Evolutionary conservation across 495 filamentous ascomycete species (phyloP).

Genomic region (Hypoxylon cercidicola): DNA sequence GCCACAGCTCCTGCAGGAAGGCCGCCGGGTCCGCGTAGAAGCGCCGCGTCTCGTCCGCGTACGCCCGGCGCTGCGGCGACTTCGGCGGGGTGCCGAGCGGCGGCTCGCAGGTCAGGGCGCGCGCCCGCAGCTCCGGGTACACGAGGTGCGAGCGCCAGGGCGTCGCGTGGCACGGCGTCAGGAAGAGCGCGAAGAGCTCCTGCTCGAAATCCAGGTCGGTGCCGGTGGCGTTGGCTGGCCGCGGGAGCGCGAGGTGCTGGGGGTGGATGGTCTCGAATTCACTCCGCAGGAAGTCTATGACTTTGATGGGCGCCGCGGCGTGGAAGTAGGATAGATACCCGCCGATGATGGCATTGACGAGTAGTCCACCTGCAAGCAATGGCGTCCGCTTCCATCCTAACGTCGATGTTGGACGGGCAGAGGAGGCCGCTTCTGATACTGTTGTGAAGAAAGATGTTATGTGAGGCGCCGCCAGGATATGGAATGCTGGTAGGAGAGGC

Average conservation of each 20-base stretch:
- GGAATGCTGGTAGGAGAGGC: conserved; percentile 86
- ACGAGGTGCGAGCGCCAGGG: conserved; percentile 94
- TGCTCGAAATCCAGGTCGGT: conserved; percentile 45
- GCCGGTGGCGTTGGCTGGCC: conserved; percentile 27
- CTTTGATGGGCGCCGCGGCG: conserved; percentile 77
- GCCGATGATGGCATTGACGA: conserved; percentile 75
- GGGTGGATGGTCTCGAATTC: conserved; percentile 69
- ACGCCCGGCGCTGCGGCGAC: conserved; percentile 64
- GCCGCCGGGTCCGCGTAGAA: conserved; percentile 76
- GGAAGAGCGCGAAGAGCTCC: conserved; percentile 78
- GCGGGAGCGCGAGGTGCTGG: conserved; percentile 45
- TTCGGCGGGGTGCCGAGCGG: conserved; percentile 70
- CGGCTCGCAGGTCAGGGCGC: conserved; percentile 92
- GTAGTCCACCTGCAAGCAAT: conserved; percentile 57
- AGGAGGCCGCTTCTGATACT: conserved; percentile 29
- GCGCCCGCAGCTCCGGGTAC: conserved; percentile 76
- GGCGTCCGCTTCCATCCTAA: conserved; percentile 53
- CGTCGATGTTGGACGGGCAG: conserved; percentile 23
- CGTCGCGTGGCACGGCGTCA: conserved; percentile 98
- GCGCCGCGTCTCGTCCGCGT: conserved; percentile 88
- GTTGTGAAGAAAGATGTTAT: conserved; percentile 71
- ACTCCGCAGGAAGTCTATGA: conserved; percentile 76
- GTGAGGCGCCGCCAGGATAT: conserved; percentile 78
- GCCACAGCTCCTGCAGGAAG: conserved; percentile 68
- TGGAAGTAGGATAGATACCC: conserved; percentile 80